Conservation (phyloP, 768 basidiomycete species). For the Tremella fuciformis region DNA sequence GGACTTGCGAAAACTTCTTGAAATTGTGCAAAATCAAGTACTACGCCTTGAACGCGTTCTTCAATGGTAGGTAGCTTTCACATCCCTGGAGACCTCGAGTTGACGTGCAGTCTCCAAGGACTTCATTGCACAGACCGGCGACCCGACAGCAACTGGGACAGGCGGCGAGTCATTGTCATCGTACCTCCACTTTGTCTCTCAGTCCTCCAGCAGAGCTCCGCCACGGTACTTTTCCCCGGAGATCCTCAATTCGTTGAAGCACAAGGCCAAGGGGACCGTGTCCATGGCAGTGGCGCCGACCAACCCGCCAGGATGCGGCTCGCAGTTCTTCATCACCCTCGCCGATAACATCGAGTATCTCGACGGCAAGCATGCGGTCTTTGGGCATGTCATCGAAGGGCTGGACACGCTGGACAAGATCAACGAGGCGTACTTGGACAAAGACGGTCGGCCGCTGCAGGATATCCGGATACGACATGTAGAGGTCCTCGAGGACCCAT, state of each 20-base stretch:
- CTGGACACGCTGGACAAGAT: conserved; percentile 85
- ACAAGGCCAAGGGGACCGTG: conserved; percentile 77
- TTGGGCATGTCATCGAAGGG: conserved; percentile 94
- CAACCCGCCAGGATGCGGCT: conserved; percentile 66
- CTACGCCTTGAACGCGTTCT: conserved; percentile 95
- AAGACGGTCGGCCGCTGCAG: conserved; percentile 84
- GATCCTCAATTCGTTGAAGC: conserved; percentile 66
- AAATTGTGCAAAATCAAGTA: conserved; percentile 97
- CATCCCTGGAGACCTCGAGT: not conserved
- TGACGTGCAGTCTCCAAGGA: conserved; percentile 77
- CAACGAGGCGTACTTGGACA: conserved; percentile 86
- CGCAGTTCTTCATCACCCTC: conserved; percentile 95
- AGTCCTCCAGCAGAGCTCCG: conserved; percentile 52
- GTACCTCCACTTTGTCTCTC: conserved; percentile 54
- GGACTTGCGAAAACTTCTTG: conserved; percentile 90
- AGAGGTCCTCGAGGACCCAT: conserved; percentile 95
- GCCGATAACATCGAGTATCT: conserved; percentile 88
- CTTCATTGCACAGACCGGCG: conserved; percentile 94
- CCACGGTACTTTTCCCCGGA: conserved; percentile 88
- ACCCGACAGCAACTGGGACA: conserved; percentile 89
- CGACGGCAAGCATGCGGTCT: conserved; percentile 89
- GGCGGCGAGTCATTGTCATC: conserved; percentile 91
- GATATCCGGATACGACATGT: conserved; percentile 93
- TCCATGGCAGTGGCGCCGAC: conserved; percentile 95
- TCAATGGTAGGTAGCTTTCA: conserved; percentile 70